Base-by-base conservation (phyloP, 2,329 filamentous ascomycete species). In the Hypoxylon sp. region DNA sequence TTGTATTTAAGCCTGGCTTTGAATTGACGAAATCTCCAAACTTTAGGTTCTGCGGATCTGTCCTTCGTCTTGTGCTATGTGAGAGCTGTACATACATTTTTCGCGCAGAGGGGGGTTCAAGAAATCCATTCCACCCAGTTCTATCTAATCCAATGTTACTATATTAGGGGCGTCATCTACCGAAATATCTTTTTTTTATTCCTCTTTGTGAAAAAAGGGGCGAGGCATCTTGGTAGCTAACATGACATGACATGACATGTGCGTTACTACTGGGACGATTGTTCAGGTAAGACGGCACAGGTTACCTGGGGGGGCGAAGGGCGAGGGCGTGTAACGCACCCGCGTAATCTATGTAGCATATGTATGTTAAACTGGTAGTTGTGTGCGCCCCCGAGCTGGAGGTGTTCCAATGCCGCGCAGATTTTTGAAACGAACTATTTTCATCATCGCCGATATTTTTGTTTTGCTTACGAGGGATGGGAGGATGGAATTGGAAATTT, bases 11-110 rank as follows among this genome's bases (percentile, higher is more conserved):
- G 55, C 18, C 12, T 22, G 46, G 20, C 36, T 61, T 60, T 26
- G 59, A 62, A 62, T 62, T 38, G 46, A 44, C 48, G 53, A 59
- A 51, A 57, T 57, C 53, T 57, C 24, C 54, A 57, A 57, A 50
- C 3, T 14, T 28, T n/a, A n/a, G n/a, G n/a, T n/a, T n/a, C 36
- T 40, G 14, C 9, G 7, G 20, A 40, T 9, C 16, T 24, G 14
- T 24, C 6, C 9, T 32, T 44, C 30, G 11, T 5, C 22, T 32
- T 14, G 51, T 46, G 22, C 22, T 46, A 46, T 8, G 14, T 30
- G 26, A 44, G 51, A 38, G 14, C 3, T 22, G n/a, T 5, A n/a
- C n/a, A n/a, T n/a, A n/a, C n/a, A n/a, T 32, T 9, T 16, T 32
- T 53, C n/a, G n/a, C n/a, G n/a, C n/a, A n/a, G n/a, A 18, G n/a